phyloP scores from a whole-genome alignment of 768 basidiomycete genomes.

The Suillus bovinus region DNA sequence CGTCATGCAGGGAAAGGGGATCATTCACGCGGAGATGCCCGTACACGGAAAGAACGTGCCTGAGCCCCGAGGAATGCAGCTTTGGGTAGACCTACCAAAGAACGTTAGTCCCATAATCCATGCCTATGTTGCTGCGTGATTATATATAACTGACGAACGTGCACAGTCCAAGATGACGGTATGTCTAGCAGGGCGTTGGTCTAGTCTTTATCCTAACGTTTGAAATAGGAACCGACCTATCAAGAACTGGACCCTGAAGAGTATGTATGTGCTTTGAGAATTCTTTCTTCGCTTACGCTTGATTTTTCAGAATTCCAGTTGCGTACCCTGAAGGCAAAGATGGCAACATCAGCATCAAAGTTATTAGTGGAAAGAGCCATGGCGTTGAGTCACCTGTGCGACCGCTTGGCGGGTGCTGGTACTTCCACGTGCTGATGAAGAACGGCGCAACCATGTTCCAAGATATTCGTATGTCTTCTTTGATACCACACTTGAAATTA shows the following conservation, averaged over 20 bases:
- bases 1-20: constrained; percentile 53
- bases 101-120: constrained; percentile 45
- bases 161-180: constrained; percentile 75
- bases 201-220: constrained; percentile 8
- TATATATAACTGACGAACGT: constrained; percentile 23
- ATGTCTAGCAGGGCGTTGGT: constrained; percentile 23
- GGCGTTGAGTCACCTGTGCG: constrained; percentile 86
- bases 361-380: constrained; percentile 89
- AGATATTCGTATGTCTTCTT: constrained; percentile 63
- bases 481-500: background rate
- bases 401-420: constrained; percentile 94
- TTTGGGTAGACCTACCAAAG: constrained; percentile 85
- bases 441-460: constrained; percentile 71
- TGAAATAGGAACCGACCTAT: constrained; percentile 67
- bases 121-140: background rate
- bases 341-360: constrained; percentile 70
- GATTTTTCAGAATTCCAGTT: constrained; percentile 56
- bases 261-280: constrained; percentile 35
- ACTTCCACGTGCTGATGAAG: constrained; percentile 74
- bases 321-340: constrained; percentile 71
- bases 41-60: constrained; percentile 64
- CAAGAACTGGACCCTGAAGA: constrained; percentile 73
- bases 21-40: constrained; percentile 90
- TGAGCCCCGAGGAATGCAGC: constrained; percentile 81
- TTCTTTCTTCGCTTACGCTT: constrained; percentile 5